Percentiles rank a stretch among this genome's conserved stretches.
These are phyloP conservation scores for Xeromyces bisporus DNA, from an alignment of 495 filamentous ascomycete genomes.

Conservation along the genomic window DNA sequence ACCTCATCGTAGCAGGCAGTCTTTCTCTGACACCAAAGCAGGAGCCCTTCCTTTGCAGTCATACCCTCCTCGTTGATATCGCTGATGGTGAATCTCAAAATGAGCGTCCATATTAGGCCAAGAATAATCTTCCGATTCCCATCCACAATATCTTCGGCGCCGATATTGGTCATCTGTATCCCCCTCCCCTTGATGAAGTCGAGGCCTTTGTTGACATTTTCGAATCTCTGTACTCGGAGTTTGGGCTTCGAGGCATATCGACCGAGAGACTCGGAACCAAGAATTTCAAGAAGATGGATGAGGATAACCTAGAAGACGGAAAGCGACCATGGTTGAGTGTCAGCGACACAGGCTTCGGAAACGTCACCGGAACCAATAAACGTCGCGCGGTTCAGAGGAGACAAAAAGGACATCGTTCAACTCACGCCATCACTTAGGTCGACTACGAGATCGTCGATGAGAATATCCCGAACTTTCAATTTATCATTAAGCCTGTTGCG, in stretches of 20 bases:
- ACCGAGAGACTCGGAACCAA: conserved; percentile 83
- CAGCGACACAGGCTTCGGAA: background rate
- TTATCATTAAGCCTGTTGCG: conserved; percentile 82
- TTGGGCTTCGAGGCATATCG: conserved; percentile 92
- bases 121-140: conserved; percentile 96
- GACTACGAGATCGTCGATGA: conserved; percentile 65
- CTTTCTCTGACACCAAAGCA: conserved; percentile 96
- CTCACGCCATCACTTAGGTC: conserved; percentile 89
- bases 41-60: conserved; percentile 88
- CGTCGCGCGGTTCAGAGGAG: conserved; percentile 1
- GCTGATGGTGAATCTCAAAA: conserved; percentile 93
- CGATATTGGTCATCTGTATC: conserved; percentile 96
- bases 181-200: conserved; percentile 80
- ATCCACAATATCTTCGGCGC: conserved; percentile 95
- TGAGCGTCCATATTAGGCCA: conserved; percentile 92
- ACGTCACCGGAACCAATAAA: background rate
- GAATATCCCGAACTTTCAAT: conserved; percentile 53
- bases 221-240: conserved; percentile 89
- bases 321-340: conserved; percentile 1
- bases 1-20: conserved; percentile 97
- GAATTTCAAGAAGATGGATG: conserved; percentile 91
- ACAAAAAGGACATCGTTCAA: conserved; percentile 9
- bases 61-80: conserved; percentile 97
- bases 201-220: conserved; percentile 92
- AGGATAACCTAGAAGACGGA: conserved; percentile 66